Percentiles rank a stretch among this genome's conserved stretches.
Conservation (phyloP, 192 early-diverging fungal genomes). For the Mortierella antarctica region DNA sequence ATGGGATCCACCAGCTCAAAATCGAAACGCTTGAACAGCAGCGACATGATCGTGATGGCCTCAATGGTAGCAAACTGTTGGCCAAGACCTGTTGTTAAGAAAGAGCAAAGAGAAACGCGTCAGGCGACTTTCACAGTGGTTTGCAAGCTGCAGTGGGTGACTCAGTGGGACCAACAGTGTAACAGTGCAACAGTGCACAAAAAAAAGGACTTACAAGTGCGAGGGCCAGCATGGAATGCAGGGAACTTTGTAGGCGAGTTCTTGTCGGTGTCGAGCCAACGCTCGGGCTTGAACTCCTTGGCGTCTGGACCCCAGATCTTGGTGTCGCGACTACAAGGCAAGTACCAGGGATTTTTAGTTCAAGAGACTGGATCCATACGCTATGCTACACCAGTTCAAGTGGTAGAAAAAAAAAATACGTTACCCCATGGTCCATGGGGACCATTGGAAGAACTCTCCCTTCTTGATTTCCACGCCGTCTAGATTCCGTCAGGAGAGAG, state of each 20-base stretch:
- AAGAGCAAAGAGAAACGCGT: too few species aligned
- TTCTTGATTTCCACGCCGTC: constrained; percentile 61
- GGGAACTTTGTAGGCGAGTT: constrained; percentile 56
- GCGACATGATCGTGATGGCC: constrained; percentile 50
- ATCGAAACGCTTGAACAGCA: constrained; percentile 45
- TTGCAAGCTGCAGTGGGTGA: too few species aligned
- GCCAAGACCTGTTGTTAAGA: constrained; percentile 22
- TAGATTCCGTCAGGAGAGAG: neutral
- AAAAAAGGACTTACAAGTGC: constrained; percentile 41
- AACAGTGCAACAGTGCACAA: neutral
- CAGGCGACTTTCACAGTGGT: too few species aligned
- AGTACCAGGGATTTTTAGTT: neutral
- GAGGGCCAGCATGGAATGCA: constrained; percentile 62
- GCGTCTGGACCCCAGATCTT: constrained; percentile 62
- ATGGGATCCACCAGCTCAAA: constrained; percentile 45
- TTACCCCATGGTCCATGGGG: constrained; percentile 63
- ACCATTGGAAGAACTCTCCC: constrained; percentile 59
- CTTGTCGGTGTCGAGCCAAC: constrained; percentile 55
- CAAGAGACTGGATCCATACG: neutral
- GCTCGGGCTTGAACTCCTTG: constrained; percentile 54
- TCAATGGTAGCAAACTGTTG: constrained; percentile 58
- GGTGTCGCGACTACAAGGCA: constrained; percentile 39
- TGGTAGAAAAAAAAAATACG: constrained; percentile 2
- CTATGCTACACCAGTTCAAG: constrained; percentile 11
- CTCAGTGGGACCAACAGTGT: too few species aligned